Percentiles rank a stretch among this genome's conserved stretches.
phyloP scores from a whole-genome alignment of 116 monocot species.

The Cymodocea nodosa region DNA sequence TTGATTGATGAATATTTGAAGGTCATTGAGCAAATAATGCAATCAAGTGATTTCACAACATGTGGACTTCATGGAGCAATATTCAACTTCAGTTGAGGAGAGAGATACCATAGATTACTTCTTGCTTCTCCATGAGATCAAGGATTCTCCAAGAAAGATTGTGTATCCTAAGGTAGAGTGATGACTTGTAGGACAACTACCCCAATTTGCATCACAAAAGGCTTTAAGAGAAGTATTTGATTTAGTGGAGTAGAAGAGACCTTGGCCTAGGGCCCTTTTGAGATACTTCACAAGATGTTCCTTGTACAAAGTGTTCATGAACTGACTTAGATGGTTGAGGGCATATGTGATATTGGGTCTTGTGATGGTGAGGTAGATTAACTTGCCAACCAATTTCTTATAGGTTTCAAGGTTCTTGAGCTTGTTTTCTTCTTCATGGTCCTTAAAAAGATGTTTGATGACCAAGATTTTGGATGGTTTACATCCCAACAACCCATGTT shows the following conservation, averaged over 20 bases:
- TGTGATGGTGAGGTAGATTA: too few species aligned
- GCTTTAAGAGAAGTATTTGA: not conserved
- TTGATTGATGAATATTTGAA: not conserved
- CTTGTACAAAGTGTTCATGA: not conserved
- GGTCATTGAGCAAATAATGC: not conserved
- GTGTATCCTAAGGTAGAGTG: not conserved
- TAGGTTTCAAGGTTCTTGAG: too few species aligned
- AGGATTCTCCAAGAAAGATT: not conserved
- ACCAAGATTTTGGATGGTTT: not conserved
- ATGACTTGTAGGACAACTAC: not conserved
- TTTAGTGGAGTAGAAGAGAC: not conserved
- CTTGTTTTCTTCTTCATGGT: not conserved
- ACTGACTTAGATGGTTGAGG: not conserved
- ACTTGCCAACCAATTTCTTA: too few species aligned
- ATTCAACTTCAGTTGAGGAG: constrained; percentile 5
- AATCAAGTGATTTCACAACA: not conserved
- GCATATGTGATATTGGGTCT: too few species aligned
- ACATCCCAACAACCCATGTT: not conserved
- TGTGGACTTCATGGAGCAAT: not conserved
- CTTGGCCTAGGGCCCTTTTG: not conserved
- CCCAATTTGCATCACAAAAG: not conserved
- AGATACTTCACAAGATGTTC: not conserved
- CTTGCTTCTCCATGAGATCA: constrained; percentile 2
- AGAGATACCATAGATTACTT: not conserved
- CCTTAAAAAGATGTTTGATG: not conserved